These are phyloP conservation scores for Heliamphora exappendiculata DNA, from an alignment of 148 eudicot species.

Conservation along the genomic window DNA sequence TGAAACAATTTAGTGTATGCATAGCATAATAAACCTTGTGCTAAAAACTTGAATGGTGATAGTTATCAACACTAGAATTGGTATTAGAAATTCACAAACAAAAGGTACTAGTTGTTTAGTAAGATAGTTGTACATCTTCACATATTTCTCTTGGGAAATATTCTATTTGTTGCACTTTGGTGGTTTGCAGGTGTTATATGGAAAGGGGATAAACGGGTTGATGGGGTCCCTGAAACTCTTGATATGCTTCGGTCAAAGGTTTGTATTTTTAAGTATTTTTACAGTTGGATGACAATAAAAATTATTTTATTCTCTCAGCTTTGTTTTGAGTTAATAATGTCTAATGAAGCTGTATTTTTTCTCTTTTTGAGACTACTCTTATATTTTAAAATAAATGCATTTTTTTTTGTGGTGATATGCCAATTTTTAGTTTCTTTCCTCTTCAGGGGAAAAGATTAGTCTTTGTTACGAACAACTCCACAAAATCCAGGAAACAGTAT, in stretches of 20 bases:
- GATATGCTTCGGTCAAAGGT: constrained; percentile 90
- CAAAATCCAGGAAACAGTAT: constrained; percentile 93
- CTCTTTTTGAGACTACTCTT: not conserved
- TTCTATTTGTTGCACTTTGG: not conserved
- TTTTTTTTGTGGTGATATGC: not conserved
- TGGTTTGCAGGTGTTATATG: constrained; percentile 78
- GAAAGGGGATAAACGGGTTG: constrained; percentile 93
- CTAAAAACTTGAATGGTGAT: not conserved
- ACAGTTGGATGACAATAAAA: not conserved
- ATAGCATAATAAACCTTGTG: not conserved
- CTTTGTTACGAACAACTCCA: constrained; percentile 98
- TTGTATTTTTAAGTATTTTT: constrained; percentile 10
- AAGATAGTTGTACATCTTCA: not conserved
- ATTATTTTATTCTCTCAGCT: not conserved
- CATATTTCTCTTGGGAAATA: not conserved
- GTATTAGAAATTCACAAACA: not conserved
- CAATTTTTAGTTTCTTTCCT: constrained; percentile 9
- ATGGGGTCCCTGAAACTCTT: constrained; percentile 89
- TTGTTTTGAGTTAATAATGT: not conserved
- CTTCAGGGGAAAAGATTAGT: constrained; percentile 84
- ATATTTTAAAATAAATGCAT: not conserved
- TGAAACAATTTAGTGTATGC: not conserved
- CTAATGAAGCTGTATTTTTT: not conserved
- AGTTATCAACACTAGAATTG: not conserved
- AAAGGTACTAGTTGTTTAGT: not conserved